Percentiles rank a stretch among this genome's conserved stretches.
These are phyloP conservation scores for Colletotrichum noveboracense DNA, from an alignment of 2,329 filamentous ascomycete species.

Conservation along the genomic window DNA sequence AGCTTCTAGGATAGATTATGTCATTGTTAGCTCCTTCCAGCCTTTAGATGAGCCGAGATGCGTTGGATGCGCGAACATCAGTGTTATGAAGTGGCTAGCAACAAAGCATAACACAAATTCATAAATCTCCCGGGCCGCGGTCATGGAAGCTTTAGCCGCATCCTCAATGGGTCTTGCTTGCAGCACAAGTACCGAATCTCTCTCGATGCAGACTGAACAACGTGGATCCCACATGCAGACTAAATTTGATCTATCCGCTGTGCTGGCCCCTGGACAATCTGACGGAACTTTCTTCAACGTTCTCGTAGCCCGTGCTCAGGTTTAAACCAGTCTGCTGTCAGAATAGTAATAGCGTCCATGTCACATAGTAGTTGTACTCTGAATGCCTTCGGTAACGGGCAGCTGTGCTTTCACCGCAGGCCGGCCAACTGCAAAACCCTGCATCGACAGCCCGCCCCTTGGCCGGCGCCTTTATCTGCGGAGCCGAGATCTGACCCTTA, in stretches of 20 bases:
- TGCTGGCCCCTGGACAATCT: background rate
- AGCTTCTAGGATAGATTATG: fast-evolving
- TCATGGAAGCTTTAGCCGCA: background rate
- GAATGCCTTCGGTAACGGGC: fast-evolving
- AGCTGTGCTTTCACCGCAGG: background rate
- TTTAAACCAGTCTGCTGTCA: background rate
- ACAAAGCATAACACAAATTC: background rate
- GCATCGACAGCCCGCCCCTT: background rate
- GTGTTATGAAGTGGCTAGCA: background rate
- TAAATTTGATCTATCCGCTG: background rate
- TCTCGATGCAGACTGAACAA: background rate
- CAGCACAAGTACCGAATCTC: background rate
- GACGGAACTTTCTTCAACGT: background rate
- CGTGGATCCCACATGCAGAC: background rate
- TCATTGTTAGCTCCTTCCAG: background rate
- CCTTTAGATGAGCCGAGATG: background rate
- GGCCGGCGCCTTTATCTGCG: background rate
- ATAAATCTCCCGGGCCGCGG: background rate
- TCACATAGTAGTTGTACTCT: background rate
- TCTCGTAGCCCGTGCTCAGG: background rate
- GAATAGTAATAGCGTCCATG: background rate
- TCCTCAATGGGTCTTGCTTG: background rate
- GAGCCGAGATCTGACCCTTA: no score
- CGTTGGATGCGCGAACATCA: background rate
- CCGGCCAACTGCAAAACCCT: background rate